Conservation (phyloP, 2,329 filamentous ascomycete species). For the Epichloe coenophiala region DNA sequence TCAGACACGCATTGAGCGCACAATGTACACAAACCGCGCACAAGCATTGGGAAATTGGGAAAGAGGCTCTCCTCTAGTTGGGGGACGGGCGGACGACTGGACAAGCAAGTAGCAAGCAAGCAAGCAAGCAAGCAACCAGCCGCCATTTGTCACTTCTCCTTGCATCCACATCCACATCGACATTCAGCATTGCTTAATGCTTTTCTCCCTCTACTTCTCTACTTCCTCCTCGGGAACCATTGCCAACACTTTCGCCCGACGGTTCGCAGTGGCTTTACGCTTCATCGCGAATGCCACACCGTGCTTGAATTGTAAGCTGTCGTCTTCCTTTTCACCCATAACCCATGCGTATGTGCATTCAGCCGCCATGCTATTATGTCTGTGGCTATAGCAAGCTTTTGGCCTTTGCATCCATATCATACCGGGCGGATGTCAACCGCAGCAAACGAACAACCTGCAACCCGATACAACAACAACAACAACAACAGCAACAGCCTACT, state of each 20-base stretch:
- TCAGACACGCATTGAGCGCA: not conserved
- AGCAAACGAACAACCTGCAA: not conserved
- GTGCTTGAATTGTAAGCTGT: conserved; percentile 14
- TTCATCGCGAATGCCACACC: conserved; percentile 15
- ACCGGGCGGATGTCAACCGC: not conserved
- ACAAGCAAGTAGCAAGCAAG: not conserved
- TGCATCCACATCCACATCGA: conserved; percentile 6
- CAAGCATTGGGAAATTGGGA: not conserved
- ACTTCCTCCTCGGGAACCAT: not conserved
- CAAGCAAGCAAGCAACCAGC: not conserved
- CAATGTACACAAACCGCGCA: conserved; percentile 22
- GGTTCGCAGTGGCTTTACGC: conserved; percentile 5
- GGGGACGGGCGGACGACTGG: not conserved
- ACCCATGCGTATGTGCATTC: not conserved
- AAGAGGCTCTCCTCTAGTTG: conserved; percentile 3
- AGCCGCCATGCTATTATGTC: not conserved
- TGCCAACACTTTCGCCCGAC: not conserved
- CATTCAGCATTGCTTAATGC: conserved; percentile 18
- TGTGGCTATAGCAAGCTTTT: not conserved
- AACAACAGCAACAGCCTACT: not conserved
- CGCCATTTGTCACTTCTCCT: conserved; percentile 4
- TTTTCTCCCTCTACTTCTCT: not conserved
- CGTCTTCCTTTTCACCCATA: not conserved
- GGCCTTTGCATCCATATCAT: not conserved
- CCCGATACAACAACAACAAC: not conserved